These are phyloP conservation scores for Trypanosomatidae sp. DNA, from an alignment of 208 protist genomes.

Conservation along the genomic window DNA sequence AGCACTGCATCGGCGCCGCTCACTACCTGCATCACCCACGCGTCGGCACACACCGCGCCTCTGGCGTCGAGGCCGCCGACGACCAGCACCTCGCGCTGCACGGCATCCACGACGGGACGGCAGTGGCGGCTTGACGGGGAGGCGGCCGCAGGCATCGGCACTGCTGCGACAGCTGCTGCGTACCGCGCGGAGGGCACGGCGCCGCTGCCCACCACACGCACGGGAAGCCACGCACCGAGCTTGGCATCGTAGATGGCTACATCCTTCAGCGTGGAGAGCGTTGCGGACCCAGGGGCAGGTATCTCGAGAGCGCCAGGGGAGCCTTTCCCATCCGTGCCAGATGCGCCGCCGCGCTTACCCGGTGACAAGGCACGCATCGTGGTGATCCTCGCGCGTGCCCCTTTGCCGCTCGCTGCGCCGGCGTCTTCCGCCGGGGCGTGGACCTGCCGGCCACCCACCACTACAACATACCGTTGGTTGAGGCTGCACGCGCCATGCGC, in stretches of 20 bases:
- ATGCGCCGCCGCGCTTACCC: conserved; percentile 12
- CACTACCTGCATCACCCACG: conserved; percentile 63
- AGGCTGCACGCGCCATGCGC: conserved; percentile 63
- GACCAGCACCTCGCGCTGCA: conserved; percentile 55
- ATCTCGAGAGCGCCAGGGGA: conserved; percentile 2
- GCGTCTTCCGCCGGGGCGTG: conserved; percentile 13
- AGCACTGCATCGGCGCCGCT: conserved; percentile 20
- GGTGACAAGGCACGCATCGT: conserved; percentile 8
- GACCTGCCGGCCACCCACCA: conserved; percentile 65
- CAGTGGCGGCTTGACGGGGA: background rate
- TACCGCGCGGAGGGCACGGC: conserved; percentile 38
- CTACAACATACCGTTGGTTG: conserved; percentile 58
- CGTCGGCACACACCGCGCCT: conserved; percentile 53
- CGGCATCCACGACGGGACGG: conserved; percentile 14
- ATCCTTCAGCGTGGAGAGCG: conserved; percentile 31
- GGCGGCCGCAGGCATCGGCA: conserved; percentile 28
- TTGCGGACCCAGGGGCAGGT: conserved; percentile 5
- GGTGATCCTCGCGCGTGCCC: conserved; percentile 16
- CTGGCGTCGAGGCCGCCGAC: conserved; percentile 64
- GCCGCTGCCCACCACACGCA: conserved; percentile 42
- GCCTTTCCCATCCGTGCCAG: conserved; percentile 3
- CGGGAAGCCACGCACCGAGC: conserved; percentile 43
- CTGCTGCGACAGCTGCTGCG: conserved; percentile 44
- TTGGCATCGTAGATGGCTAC: conserved; percentile 51
- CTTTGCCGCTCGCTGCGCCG: conserved; percentile 7